Evolutionary conservation across 2,329 filamentous ascomycete species (phyloP), one percentile per base, ranked within the genome.

Genomic region (Xylaria sp.): DNA sequence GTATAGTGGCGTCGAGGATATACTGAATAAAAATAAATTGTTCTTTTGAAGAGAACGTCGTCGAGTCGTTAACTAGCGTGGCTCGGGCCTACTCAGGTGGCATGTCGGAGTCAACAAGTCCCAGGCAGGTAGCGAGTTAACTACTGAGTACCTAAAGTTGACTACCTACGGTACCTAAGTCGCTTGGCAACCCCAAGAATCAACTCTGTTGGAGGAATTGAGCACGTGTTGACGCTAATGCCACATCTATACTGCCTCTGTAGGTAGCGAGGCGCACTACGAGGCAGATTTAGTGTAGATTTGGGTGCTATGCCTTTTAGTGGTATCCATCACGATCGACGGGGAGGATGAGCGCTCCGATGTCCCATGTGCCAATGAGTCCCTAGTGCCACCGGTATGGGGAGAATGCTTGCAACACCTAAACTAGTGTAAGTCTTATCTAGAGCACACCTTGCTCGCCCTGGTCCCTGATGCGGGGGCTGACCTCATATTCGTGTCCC

Each of bases 151-250:
- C n/a, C 10, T 21, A 33, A 7, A 7, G 13, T 35, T 7, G 13
- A 13, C n/a, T n/a, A n/a, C n/a, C n/a, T n/a, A n/a, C n/a, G n/a
- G n/a, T n/a, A n/a, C n/a, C 37, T 40, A n/a, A 13, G 5, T 15
- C 15, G n/a, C 11, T 8, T 9, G 47, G 13, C 29, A 8, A 37
- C 19, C 8, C 21, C 21, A 17, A 51, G 8, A 13, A 13, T 51
- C 47, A 38, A 37, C 19, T 8, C 37, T 25, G 44, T 35, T 35
- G 29, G 6, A 21, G 29, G 33, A 35, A 47, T 40, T 3, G 19
- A 25, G 60, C 52, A 60, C 52, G 51, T 60, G 60, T 52, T 17
- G 2, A 11, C 47, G 56, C 44, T 55, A 62, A 33, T 25, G 23
- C 31, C 4, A 15, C 27, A 19, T 46, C 35, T 33, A 35, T 35